Evolutionary conservation across 163 green algal genomes (phyloP).

Genomic region (Prototheca stagnorum): DNA sequence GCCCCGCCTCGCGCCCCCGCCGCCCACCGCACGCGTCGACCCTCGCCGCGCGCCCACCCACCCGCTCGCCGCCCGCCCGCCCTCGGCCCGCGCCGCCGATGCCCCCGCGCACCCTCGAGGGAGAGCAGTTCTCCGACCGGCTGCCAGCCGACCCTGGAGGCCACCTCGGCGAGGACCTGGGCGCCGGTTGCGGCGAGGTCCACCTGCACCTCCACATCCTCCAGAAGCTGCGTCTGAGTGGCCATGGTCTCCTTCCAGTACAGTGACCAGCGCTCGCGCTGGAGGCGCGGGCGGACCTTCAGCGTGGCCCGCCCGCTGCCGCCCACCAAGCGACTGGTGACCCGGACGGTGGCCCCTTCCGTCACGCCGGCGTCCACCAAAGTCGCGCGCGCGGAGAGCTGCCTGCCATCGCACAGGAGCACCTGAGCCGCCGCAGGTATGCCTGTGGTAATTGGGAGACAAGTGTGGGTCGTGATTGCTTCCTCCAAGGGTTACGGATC

Average conservation of each 20-base stretch:
- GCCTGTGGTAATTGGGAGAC: not conserved
- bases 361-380: not conserved
- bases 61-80: too few species aligned
- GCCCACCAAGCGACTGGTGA: constrained; percentile 7
- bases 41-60: too few species aligned
- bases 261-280: constrained; percentile 65
- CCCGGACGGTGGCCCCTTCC: constrained; percentile 5
- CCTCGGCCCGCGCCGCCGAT: too few species aligned
- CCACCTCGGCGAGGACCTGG: constrained; percentile 10
- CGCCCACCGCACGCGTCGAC: too few species aligned
- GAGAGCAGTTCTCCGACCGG: constrained; percentile 29
- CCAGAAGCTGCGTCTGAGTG: constrained; percentile 45
- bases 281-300: constrained; percentile 37
- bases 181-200: not conserved
- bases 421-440: not conserved
- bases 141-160: constrained; percentile 29
- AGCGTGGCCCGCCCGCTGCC: constrained; percentile 20
- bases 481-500: too few species aligned
- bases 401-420: not conserved
- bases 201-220: constrained; percentile 27
- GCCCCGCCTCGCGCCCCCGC: too few species aligned
- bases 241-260: constrained; percentile 72
- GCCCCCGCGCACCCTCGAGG: too few species aligned
- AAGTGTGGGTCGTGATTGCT: too few species aligned
- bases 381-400: not conserved